phyloP scores from a whole-genome alignment of 2,329 filamentous ascomycete genomes.

The Pseudonectria buxi region DNA sequence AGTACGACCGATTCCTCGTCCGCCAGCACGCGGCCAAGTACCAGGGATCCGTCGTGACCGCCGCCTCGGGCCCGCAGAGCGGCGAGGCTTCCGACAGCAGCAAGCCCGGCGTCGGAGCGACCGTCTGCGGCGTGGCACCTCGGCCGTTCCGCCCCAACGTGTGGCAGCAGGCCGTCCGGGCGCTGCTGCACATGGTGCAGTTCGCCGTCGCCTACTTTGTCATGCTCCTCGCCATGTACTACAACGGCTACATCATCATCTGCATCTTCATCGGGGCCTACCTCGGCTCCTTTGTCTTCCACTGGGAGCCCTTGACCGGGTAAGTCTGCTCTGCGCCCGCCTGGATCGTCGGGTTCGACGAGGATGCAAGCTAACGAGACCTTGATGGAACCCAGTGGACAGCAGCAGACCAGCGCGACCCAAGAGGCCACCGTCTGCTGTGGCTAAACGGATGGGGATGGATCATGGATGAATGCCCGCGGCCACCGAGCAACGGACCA shows the following conservation, averaged over 20 bases:
- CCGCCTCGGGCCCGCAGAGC: slow-evolving; percentile 6
- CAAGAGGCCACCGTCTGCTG: slow-evolving; percentile 36
- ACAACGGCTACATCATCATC: slow-evolving; percentile 70
- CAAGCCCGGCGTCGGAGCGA: slow-evolving; percentile 13
- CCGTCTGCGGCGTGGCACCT: slow-evolving; percentile 9
- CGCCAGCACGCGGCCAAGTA: slow-evolving; percentile 40
- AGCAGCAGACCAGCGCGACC: slow-evolving; percentile 27
- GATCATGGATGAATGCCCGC: not conserved
- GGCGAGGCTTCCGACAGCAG: slow-evolving; percentile 13
- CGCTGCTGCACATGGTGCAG: slow-evolving; percentile 61
- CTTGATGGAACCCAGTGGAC: slow-evolving; percentile 6
- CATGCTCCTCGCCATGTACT: slow-evolving; percentile 56
- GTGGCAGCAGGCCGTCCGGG: slow-evolving; percentile 59
- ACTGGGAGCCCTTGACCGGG: slow-evolving; percentile 53
- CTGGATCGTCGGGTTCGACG: not conserved
- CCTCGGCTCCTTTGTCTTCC: slow-evolving; percentile 65
- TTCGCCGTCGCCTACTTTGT: slow-evolving; percentile 73
- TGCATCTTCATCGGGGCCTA: slow-evolving; percentile 73
- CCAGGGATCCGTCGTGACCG: slow-evolving; percentile 8
- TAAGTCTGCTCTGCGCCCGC: slow-evolving; percentile 10
- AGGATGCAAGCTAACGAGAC: slow-evolving; percentile 2
- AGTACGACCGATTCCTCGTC: slow-evolving; percentile 64
- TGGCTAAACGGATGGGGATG: slow-evolving; percentile 20
- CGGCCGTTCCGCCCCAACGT: slow-evolving; percentile 49
- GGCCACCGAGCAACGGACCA: no score